phyloP scores from a whole-genome alignment of 2,329 filamentous ascomycete genomes.

The Septoria petroselini region DNA sequence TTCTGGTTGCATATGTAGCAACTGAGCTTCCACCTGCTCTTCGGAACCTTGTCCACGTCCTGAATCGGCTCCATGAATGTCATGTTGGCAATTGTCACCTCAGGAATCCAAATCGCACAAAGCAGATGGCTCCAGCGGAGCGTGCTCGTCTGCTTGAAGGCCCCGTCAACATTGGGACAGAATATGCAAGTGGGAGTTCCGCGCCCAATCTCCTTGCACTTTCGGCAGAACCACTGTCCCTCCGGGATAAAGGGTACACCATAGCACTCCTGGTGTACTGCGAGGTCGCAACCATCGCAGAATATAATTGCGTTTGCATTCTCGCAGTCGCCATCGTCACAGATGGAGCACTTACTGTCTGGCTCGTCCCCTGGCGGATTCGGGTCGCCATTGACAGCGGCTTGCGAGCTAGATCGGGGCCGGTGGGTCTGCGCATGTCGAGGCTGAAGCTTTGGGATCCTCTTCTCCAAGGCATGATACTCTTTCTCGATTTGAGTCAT shows the following conservation, averaged over 20 bases:
- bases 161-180: constrained; percentile 94
- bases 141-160: constrained; percentile 96
- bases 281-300: constrained; percentile 94
- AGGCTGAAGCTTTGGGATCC: constrained; percentile 94
- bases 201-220: constrained; percentile 91
- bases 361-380: constrained; percentile 80
- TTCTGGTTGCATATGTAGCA: constrained; percentile 97
- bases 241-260: constrained; percentile 98
- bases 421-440: constrained; percentile 94
- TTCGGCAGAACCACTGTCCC: constrained; percentile 95
- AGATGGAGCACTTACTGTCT: constrained; percentile 95
- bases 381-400: constrained; percentile 90
- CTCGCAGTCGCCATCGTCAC: constrained; percentile 98
- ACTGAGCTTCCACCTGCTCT: constrained; percentile 76
- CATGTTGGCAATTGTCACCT: constrained; percentile 90
- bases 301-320: constrained; percentile 99
- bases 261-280: constrained; percentile 98
- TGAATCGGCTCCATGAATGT: constrained; percentile 98
- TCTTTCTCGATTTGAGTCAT: constrained; percentile 99
- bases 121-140: constrained; percentile 96
- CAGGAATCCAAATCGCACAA: constrained; percentile 97
- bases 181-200: constrained; percentile 96
- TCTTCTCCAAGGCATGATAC: constrained; percentile 93
- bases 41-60: constrained; percentile 96
- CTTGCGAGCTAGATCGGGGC: constrained; percentile 87